Evolutionary conservation across 768 basidiomycete genomes (phyloP), one percentile per base, ranked within the genome.

Genomic region (Mycena floridula): DNA sequence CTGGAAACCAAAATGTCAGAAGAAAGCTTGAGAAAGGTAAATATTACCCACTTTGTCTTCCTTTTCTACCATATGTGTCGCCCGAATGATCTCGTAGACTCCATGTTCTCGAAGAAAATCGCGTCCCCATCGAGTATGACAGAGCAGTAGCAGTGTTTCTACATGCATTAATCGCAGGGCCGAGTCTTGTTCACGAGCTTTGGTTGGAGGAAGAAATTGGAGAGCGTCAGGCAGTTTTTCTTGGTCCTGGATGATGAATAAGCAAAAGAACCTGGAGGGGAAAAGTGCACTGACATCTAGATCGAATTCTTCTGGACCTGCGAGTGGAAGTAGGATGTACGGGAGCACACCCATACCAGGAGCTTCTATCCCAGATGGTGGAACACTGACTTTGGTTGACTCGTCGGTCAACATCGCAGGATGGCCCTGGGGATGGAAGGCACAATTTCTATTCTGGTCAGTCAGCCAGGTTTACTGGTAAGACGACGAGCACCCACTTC

Each of bases 261-360:
- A 26, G 32, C 16, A 23, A 24, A 22, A 37, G 20, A 36, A 23
- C 39, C 36, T 13, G 36, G 20, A 26, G 7, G 16, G 36, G 25
- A 44, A 21, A 22, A 16, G 16, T 18, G 37, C 20, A 44, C 70
- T 43, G 52, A 89, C 90, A 49, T 97, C 94, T 1, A 95, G 71
- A 45, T 96, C 93, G 48, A 89, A 83, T 63, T 98, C 96, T 62
- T 98, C 96, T 1, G 92, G 86, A 5, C 95, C 94, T 32, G 95
- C 92, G 2, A 99, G 70, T 0, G 96, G 95, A 1, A 94, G 76
- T 3, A 99, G 73, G 9, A 99, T 71, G 57, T 82, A 87, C 0
- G 90, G 85, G 8, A 98, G 72, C 2, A 85, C 77, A 61, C 92
- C 85, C 26, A 97, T 80, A 4, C 93, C 92, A 2, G 88, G 79